These are phyloP conservation scores for Venturia aucupariae DNA, from an alignment of 2,329 filamentous ascomycete species.

Conservation along the genomic window DNA sequence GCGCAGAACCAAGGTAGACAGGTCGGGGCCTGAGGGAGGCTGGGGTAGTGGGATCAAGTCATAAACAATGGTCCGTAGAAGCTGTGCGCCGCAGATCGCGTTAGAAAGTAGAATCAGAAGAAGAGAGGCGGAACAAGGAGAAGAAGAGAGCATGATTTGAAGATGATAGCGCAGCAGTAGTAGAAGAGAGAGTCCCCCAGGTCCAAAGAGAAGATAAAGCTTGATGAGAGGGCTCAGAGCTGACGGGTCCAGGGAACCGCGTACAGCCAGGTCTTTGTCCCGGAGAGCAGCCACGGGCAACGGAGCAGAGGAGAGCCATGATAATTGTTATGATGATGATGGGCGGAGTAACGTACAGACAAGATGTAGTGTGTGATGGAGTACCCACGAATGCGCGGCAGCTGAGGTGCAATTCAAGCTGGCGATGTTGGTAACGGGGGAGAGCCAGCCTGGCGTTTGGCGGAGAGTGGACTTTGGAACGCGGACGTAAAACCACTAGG, in stretches of 20 bases:
- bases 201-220: conserved; percentile 7
- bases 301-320: background rate
- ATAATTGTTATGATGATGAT: conserved; percentile 2
- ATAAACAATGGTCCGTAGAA: conserved; percentile 3
- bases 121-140: conserved; percentile 5
- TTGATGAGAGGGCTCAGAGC: conserved; percentile 4
- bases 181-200: background rate
- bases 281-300: background rate
- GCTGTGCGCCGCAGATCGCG: conserved; percentile 3
- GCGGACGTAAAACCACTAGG: background rate
- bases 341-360: conserved; percentile 4
- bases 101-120: conserved; percentile 12
- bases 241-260: conserved; percentile 4
- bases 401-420: background rate
- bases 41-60: background rate
- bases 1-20: background rate
- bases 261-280: conserved; percentile 8
- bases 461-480: background rate
- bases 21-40: background rate
- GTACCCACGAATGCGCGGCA: background rate
- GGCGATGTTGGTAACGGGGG: background rate
- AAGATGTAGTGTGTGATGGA: conserved; percentile 5
- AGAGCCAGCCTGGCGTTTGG: background rate
- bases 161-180: background rate
- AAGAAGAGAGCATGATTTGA: background rate